Evolutionary conservation across 805 yeast genomes (phyloP).

Genomic region (Ogataea sp.): DNA sequence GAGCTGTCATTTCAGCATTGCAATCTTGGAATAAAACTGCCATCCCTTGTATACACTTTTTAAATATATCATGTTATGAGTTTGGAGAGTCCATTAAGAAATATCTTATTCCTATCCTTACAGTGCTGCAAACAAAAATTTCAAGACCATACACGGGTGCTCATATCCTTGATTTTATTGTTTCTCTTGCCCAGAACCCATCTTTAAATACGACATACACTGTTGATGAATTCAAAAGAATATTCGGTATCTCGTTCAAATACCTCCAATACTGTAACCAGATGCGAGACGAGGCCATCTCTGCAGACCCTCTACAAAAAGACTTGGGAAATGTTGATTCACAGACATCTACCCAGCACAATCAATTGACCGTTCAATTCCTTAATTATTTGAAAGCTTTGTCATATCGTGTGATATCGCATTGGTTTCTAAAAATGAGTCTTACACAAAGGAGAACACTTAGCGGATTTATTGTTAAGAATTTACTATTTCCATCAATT

Average conservation of each 20-base stretch:
- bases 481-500: conserved; percentile 31
- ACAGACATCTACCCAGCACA: conserved; percentile 41
- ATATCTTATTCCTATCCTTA: conserved; percentile 56
- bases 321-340: conserved; percentile 38
- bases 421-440: conserved; percentile 64
- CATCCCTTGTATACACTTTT: conserved; percentile 66
- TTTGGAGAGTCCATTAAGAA: conserved; percentile 67
- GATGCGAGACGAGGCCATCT: conserved; percentile 5
- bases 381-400: conserved; percentile 53
- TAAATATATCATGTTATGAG: conserved; percentile 75
- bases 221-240: conserved; percentile 67
- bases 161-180: conserved; percentile 67
- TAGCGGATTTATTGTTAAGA: conserved; percentile 55
- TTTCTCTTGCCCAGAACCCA: conserved; percentile 60
- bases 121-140: conserved; percentile 67
- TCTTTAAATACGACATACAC: conserved; percentile 63
- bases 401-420: conserved; percentile 60
- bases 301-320: too few species aligned
- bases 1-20: conserved; percentile 50
- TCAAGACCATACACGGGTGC: conserved; percentile 62
- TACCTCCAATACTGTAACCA: conserved; percentile 68
- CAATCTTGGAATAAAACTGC: conserved; percentile 76
- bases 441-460: conserved; percentile 49
- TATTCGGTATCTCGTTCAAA: conserved; percentile 77
- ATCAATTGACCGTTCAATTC: conserved; percentile 39